A percentile compares a stretch with the other conserved stretches of the same genome.
Conservation (phyloP, 306 rosid genomes). For the Arachis hypogaea region DNA sequence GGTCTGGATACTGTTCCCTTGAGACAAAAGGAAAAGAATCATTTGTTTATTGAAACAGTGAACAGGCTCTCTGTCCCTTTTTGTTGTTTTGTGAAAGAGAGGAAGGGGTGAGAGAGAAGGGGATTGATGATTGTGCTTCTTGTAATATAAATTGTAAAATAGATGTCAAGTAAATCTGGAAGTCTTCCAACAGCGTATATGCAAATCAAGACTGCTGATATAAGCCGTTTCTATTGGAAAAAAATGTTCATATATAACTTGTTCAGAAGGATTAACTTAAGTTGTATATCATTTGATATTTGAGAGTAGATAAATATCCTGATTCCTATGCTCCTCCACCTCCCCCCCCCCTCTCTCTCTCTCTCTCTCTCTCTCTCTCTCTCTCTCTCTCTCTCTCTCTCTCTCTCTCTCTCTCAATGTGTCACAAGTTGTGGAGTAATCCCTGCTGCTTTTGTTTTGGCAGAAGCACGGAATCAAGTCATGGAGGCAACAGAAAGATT, state of each 20-base stretch:
- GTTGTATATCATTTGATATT: slow-evolving; percentile 4
- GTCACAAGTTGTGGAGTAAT: slow-evolving; percentile 4
- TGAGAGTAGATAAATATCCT: slow-evolving; percentile 1
- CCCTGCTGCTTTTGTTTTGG: slow-evolving; percentile 40
- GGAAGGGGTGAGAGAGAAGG: neutral
- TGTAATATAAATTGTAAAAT: slow-evolving; percentile 26
- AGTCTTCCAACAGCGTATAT: neutral
- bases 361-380: neutral
- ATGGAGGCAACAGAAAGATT: slow-evolving; percentile 91
- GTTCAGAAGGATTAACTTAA: slow-evolving; percentile 18
- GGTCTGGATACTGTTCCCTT: too few relatives aligned
- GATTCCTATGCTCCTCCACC: slow-evolving; percentile 4
- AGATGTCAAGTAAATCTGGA: neutral
- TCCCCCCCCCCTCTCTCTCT: neutral
- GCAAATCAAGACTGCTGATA: slow-evolving; percentile 15
- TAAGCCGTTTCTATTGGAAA: neutral
- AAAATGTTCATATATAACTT: slow-evolving; percentile 19
- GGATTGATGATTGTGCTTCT: slow-evolving; percentile 22
- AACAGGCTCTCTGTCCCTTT: neutral
- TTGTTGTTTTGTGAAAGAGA: slow-evolving; percentile 21
- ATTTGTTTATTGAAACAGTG: neutral
- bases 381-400: neutral
- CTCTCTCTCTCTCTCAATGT: neutral
- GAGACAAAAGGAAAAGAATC: neutral
- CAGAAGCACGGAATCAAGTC: slow-evolving; percentile 99